A percentile compares a stretch with the other conserved stretches of the same genome.
These are phyloP conservation scores for Lyophyllum semitale DNA, from an alignment of 768 basidiomycete genomes.

Conservation along the genomic window DNA sequence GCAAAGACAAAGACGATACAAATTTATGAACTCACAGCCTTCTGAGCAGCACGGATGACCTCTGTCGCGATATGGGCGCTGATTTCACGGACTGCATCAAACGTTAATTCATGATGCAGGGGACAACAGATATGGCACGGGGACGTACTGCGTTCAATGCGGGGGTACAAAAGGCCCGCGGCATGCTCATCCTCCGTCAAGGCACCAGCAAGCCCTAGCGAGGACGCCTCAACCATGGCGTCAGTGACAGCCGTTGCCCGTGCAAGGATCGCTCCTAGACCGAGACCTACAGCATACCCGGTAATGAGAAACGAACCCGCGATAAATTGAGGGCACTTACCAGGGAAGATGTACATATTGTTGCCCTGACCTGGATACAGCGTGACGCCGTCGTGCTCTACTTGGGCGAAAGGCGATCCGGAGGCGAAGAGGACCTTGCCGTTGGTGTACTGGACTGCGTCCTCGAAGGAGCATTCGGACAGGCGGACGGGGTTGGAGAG, in stretches of 20 bases:
- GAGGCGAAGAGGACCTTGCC: conserved; percentile 85
- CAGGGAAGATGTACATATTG: conserved; percentile 89
- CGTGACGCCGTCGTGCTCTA: conserved; percentile 52
- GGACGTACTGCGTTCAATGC: conserved; percentile 65
- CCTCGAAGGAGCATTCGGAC: conserved; percentile 78
- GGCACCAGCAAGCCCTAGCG: conserved; percentile 76
- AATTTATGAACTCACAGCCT: conserved; percentile 49
- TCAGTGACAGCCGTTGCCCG: conserved; percentile 74
- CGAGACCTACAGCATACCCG: conserved; percentile 49
- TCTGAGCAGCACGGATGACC: conserved; percentile 82
- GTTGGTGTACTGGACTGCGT: conserved; percentile 70
- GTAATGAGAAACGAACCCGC: conserved; percentile 17
- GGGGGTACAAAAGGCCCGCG: conserved; percentile 77
- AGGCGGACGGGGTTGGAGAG: conserved; percentile 87
- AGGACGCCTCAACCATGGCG: conserved; percentile 86
- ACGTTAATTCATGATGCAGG: conserved; percentile 4
- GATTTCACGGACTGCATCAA: conserved; percentile 70
- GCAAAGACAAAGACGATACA: not conserved
- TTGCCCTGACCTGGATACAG: conserved; percentile 89
- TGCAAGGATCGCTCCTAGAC: conserved; percentile 76
- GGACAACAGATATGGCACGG: not conserved
- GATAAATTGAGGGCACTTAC: conserved; percentile 27
- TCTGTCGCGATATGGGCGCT: conserved; percentile 69
- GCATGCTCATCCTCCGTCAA: conserved; percentile 70
- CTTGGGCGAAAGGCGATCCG: conserved; percentile 81